These are phyloP conservation scores for Cryptococcus depauperatus DNA, from an alignment of 1,284 basidiomycete species.

Conservation along the genomic window DNA sequence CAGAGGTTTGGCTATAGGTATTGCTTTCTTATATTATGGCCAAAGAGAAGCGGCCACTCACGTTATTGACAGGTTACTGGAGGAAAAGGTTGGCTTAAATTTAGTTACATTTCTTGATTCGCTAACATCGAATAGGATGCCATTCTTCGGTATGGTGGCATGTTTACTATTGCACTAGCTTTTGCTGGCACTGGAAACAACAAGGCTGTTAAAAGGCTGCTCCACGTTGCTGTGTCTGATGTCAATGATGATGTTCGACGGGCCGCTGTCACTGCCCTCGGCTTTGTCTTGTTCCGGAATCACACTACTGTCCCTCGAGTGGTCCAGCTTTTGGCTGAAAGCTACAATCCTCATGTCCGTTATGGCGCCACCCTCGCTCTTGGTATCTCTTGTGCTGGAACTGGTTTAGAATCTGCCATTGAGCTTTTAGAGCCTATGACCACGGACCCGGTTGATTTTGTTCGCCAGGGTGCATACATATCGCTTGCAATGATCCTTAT, in stretches of 20 bases:
- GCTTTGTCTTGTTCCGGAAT: slow-evolving; percentile 92
- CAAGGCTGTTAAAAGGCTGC: slow-evolving; percentile 73
- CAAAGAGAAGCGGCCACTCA: slow-evolving; percentile 79
- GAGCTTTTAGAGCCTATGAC: slow-evolving; percentile 94
- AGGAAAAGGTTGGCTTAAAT: slow-evolving; percentile 71
- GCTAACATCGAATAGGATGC: slow-evolving; percentile 58
- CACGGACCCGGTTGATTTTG: slow-evolving; percentile 92
- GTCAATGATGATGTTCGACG: slow-evolving; percentile 92
- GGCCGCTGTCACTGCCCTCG: slow-evolving; percentile 86
- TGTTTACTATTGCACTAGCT: slow-evolving; percentile 87
- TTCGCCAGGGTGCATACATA: slow-evolving; percentile 92
- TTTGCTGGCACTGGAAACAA: slow-evolving; percentile 94
- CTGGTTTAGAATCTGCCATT: slow-evolving; percentile 87
- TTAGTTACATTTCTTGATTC: background rate
- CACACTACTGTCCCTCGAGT: slow-evolving; percentile 87
- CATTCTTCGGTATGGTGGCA: slow-evolving; percentile 88
- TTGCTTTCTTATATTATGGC: slow-evolving; percentile 84
- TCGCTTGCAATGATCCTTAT: slow-evolving; percentile 92
- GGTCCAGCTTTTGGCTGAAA: slow-evolving; percentile 89
- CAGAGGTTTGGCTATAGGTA: slow-evolving; percentile 79
- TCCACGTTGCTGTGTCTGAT: slow-evolving; percentile 93
- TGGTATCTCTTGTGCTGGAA: slow-evolving; percentile 94
- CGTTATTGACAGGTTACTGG: slow-evolving; percentile 63
- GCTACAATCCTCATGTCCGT: slow-evolving; percentile 95
- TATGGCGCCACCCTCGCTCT: slow-evolving; percentile 91